A percentile compares a stretch with the other conserved stretches of the same genome.
Conservation (phyloP, 2,329 filamentous ascomycete species). For the Huntiella moniliformis region DNA sequence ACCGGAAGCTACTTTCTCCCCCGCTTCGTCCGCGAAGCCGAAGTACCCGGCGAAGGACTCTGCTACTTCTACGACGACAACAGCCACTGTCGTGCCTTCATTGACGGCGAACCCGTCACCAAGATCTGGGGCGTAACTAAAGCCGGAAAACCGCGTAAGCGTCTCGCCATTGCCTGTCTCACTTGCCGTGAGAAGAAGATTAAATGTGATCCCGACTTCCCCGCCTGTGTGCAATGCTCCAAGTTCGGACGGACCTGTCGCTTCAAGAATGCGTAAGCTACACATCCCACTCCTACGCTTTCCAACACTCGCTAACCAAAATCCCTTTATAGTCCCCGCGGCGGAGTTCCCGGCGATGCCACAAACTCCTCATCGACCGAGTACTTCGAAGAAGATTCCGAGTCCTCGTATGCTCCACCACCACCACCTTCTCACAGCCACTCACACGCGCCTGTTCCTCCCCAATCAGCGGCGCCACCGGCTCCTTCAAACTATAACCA, state of each 20-base stretch:
- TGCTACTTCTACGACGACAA: constrained; percentile 81
- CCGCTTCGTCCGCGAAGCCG: constrained; percentile 42
- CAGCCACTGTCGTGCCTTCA: constrained; percentile 61
- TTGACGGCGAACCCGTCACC: constrained; percentile 74
- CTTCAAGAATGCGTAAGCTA: constrained; percentile 69
- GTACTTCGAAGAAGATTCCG: too few species aligned
- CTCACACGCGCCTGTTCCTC: too few species aligned
- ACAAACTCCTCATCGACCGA: too few species aligned
- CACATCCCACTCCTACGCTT: neutral
- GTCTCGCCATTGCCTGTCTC: constrained; percentile 78
- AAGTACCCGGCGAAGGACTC: constrained; percentile 58
- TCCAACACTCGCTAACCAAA: too few species aligned
- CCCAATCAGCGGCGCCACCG: too few species aligned
- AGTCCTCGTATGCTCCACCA: too few species aligned
- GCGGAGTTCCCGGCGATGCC: neutral
- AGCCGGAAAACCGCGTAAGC: constrained; percentile 79
- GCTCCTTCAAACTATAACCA: too few species aligned
- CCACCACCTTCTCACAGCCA: too few species aligned
- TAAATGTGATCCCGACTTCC: constrained; percentile 79
- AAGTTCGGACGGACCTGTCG: constrained; percentile 76
- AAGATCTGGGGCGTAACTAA: constrained; percentile 89
- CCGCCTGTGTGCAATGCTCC: constrained; percentile 77
- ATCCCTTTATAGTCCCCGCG: neutral
- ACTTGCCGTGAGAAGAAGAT: constrained; percentile 95
- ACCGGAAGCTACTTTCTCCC: constrained; percentile 48